A percentile compares a stretch with the other conserved stretches of the same genome.
Evolutionary conservation across 2,329 filamentous ascomycete genomes (phyloP).

Genomic region (Geosmithia flava): DNA sequence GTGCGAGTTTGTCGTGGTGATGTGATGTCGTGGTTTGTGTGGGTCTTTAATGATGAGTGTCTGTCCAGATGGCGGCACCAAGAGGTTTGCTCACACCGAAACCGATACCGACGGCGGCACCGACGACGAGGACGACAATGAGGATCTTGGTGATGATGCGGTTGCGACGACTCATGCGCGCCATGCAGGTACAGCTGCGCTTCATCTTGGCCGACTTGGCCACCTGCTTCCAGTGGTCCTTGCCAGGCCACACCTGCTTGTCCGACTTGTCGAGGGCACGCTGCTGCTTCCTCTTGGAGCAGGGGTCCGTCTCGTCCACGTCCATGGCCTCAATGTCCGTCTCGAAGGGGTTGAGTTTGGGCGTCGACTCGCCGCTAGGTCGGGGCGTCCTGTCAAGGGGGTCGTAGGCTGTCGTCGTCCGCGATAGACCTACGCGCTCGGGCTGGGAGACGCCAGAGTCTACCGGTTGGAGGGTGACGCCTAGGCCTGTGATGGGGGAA

Average conservation of each 20-base stretch:
- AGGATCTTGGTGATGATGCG: constrained; percentile 41
- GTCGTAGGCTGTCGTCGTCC: constrained; percentile 9
- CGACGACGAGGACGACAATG: constrained; percentile 37
- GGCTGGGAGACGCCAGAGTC: constrained; percentile 10
- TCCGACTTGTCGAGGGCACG: constrained; percentile 15
- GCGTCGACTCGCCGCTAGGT: constrained; percentile 28
- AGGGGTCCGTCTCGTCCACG: constrained; percentile 14
- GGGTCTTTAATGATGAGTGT: constrained; percentile 8
- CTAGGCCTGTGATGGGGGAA: not conserved
- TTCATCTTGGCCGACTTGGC: constrained; percentile 39
- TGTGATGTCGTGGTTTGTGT: not conserved
- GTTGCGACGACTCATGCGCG: constrained; percentile 38
- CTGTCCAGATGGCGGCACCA: constrained; percentile 45
- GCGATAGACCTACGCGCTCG: constrained; percentile 15
- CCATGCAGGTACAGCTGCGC: constrained; percentile 39
- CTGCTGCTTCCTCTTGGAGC: constrained; percentile 15
- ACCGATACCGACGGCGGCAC: constrained; percentile 41
- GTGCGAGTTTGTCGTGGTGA: not conserved
- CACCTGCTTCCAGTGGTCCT: constrained; percentile 47
- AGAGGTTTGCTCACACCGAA: constrained; percentile 50
- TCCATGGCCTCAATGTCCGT: constrained; percentile 42
- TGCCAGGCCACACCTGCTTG: constrained; percentile 46
- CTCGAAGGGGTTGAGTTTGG: constrained; percentile 41
- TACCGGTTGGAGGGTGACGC: not conserved
- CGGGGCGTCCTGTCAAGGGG: constrained; percentile 11